Evolutionary conservation across 371 early-diverging fungal genomes (phyloP), one percentile per base, ranked within the genome.

Genomic region (Phascolomyces articulosus): DNA sequence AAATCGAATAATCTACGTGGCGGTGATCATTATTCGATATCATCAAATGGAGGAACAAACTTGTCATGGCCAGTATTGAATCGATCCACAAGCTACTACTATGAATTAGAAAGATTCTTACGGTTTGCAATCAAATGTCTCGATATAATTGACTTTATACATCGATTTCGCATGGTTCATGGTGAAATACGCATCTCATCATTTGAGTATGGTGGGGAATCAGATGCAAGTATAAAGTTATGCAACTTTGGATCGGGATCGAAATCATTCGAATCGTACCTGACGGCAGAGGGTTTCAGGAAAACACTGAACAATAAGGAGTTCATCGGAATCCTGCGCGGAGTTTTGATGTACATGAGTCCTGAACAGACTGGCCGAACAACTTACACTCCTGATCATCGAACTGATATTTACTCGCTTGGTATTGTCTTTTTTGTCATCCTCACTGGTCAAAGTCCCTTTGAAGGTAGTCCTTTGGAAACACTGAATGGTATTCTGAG

Each of bases 311-410:
- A 68, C 24, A 74, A 69, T 28, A 74, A 75, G 38, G 73, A 73
- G 15, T 69, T 70, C 0, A 65, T 69, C 0, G 60, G 72, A 18
- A 18, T 28, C 7, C 29, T 56, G 20, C n/a, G 20, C 34, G 31
- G 23, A n/a, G 27, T 56, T 13, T 61, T 80, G 24, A 67, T 72
- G 16, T 77, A 70, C 54, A 73, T 80, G 70, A 77, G 77, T 48
- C 77, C 77, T 27, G 85, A 86, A 56, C 87, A 86, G 60, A 86
- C 85, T 0, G 86, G 86, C 7, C 74, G 86, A 40, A 85, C 86
- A 6, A 82, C 77, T 60, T 83, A 84, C 24, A 70, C 74, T 48
- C 82, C 83, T 61, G 86, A 86, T 62, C 83, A 84, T 62, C 73
- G 86, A 27, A 77, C 85, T 1, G 86, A 86, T 58, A 81, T 86